A percentile compares a stretch with the other conserved stretches of the same genome.
Evolutionary conservation across 1,284 basidiomycete genomes (phyloP).

Genomic region (Irpex sp.): DNA sequence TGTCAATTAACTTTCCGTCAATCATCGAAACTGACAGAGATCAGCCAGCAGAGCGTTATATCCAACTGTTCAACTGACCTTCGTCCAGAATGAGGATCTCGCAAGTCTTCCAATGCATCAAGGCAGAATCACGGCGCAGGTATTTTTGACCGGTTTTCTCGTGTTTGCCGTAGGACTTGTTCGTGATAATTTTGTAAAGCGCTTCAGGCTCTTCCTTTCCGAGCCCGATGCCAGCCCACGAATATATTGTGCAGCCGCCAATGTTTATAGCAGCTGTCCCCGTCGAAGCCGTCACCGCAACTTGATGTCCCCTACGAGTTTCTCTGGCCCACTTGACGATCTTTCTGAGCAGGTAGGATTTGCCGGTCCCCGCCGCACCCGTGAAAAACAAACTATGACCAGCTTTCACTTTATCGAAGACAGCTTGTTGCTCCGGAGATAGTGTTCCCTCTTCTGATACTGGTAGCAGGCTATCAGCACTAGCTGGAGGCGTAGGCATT

Average conservation of each 20-base stretch:
- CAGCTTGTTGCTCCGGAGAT: constrained; percentile 52
- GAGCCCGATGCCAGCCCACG: constrained; percentile 87
- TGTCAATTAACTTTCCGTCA: constrained; percentile 59
- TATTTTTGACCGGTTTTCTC: constrained; percentile 29
- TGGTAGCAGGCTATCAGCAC: too few relatives aligned
- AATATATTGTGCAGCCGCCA: constrained; percentile 90
- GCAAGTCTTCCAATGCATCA: constrained; percentile 48
- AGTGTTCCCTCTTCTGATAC: constrained; percentile 15
- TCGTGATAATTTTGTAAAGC: constrained; percentile 62
- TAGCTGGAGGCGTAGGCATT: too few relatives aligned
- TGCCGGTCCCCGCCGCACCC: constrained; percentile 78
- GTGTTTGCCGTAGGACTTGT: constrained; percentile 33
- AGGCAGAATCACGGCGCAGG: constrained; percentile 6
- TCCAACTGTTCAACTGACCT: constrained; percentile 34
- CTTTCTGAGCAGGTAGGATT: constrained; percentile 86
- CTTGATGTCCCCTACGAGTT: neutral
- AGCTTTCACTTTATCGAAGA: constrained; percentile 50
- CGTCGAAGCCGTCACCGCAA: constrained; percentile 67
- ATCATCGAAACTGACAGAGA: constrained; percentile 52
- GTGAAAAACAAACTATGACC: constrained; percentile 78
- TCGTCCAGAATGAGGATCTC: constrained; percentile 69
- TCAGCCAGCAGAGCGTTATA: neutral
- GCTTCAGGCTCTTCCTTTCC: constrained; percentile 67
- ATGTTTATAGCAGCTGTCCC: constrained; percentile 95
- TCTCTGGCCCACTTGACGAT: constrained; percentile 58